Evolutionary conservation across 495 filamentous ascomycete genomes (phyloP).

Genomic region (Talaromyces liani): DNA sequence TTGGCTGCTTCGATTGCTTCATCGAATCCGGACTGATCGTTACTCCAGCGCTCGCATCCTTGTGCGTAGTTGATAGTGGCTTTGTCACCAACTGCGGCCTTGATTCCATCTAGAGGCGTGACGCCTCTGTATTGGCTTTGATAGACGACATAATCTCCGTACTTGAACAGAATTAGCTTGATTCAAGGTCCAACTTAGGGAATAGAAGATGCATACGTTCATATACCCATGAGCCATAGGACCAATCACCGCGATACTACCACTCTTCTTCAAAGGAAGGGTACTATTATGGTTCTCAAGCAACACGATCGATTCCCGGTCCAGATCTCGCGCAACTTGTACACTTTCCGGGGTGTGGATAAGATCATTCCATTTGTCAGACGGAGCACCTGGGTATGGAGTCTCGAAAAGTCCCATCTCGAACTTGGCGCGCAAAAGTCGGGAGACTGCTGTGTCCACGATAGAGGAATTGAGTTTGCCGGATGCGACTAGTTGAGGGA

Average conservation of each 20-base stretch:
- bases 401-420: constrained; percentile 60
- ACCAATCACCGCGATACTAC: constrained; percentile 62
- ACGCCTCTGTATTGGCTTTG: constrained; percentile 52
- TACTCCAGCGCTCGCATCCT: constrained; percentile 69
- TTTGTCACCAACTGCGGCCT: constrained; percentile 44
- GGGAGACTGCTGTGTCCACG: constrained; percentile 57
- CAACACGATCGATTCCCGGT: constrained; percentile 62
- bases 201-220: constrained; percentile 40
- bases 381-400: constrained; percentile 45
- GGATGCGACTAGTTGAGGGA: constrained; percentile 53
- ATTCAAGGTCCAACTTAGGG: not conserved
- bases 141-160: constrained; percentile 63
- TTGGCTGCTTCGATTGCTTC: constrained; percentile 56
- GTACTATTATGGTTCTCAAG: constrained; percentile 57
- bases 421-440: constrained; percentile 58
- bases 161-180: constrained; percentile 27
- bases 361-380: constrained; percentile 41
- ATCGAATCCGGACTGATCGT: constrained; percentile 52
- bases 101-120: constrained; percentile 61
- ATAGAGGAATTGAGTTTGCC: constrained; percentile 46
- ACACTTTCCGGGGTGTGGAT: constrained; percentile 52
- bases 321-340: constrained; percentile 50
- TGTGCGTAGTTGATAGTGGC: constrained; percentile 53
- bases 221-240: constrained; percentile 66
- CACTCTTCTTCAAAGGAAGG: constrained; percentile 52